These are phyloP conservation scores for thale cress (Arabidopsis thaliana) DNA, from an alignment of 345 rosid genomes.

Conservation along the genomic window DNA sequence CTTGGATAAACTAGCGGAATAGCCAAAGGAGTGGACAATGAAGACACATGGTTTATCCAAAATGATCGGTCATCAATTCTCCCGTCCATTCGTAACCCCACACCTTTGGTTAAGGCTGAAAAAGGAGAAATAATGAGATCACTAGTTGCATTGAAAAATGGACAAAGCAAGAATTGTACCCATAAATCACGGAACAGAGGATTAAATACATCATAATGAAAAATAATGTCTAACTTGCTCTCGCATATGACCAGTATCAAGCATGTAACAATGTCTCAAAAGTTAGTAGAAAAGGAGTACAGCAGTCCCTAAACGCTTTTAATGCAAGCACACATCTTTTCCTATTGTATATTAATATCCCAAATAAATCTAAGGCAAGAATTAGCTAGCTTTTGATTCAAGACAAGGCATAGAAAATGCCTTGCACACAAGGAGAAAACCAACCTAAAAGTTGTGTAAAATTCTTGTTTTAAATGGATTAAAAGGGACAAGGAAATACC, in stretches of 20 bases:
- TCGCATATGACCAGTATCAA: constrained; percentile 25
- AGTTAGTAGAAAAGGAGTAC: background rate
- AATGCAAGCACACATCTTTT: background rate
- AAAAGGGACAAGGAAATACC: constrained; percentile 56
- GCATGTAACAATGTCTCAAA: constrained; percentile 12
- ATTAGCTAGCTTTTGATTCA: constrained; percentile 9
- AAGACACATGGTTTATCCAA: constrained; percentile 79
- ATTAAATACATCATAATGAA: background rate
- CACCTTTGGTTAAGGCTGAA: constrained; percentile 86
- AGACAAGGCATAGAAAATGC: constrained; percentile 1
- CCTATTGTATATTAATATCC: background rate
- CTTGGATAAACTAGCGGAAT: constrained; percentile 87
- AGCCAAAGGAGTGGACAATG: constrained; percentile 74
- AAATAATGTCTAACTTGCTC: constrained; percentile 11
- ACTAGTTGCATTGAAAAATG: background rate
- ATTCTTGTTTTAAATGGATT: background rate
- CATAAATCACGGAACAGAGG: background rate
- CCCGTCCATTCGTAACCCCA: constrained; percentile 76
- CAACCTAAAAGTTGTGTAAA: background rate
- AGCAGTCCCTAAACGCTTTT: background rate
- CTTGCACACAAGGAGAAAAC: constrained; percentile 11
- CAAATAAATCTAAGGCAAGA: background rate
- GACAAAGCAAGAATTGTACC: constrained; percentile 1
- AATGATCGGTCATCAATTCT: constrained; percentile 89
- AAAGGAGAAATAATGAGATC: constrained; percentile 32